Evolutionary conservation across 2,329 filamentous ascomycete species (phyloP), one percentile per base, ranked within the genome.

Genomic region (Hypoxylon sp.): DNA sequence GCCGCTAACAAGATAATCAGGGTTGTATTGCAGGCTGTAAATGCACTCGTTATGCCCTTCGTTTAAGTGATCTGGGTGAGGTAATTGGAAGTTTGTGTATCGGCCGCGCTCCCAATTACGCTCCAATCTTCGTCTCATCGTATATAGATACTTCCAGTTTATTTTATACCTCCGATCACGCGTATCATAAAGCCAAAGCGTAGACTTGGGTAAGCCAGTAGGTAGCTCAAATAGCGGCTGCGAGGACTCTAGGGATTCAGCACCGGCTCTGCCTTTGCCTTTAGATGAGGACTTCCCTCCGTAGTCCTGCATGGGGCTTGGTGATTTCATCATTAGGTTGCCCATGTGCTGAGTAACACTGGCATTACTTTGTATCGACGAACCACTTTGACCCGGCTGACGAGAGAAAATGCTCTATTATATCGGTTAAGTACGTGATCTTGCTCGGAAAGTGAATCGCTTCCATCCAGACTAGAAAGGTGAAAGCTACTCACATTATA

Each of bases 131-230:
- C 91, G 88, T 67, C 96, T 91, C 84, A 97, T 93, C 71, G 93
- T 93, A 81, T 97, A 99, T 0, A 99, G 84, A 77, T 96, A 93
- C 59, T 94, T 92, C 94, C 95, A 99, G 79, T 97, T 97, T 52
- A 98, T 83, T 74, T 89, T 91, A 64, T 90, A 86, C 50, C 80
- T 79, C 76, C 77, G 85, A 75, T 75, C 84, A 69, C 73, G 79
- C 17, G 76, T 76, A 71, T 85, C 87, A 83, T 84, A 89, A 67
- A 77, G 80, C 83, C 83, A 90, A 39, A 85, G 81, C 6, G 81
- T 81, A 0, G 86, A 85, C 24, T 80, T 83, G 2, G 82, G 75
- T 39, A 84, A 69, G 19, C 48, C 61, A 37, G 61, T 14, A 39
- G 54, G 57, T 22, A 55, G 53, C 37, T 57, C 70, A 50, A 52